phyloP scores from a whole-genome alignment of 768 basidiomycete genomes.

The Neoboletus brunneissimus region DNA sequence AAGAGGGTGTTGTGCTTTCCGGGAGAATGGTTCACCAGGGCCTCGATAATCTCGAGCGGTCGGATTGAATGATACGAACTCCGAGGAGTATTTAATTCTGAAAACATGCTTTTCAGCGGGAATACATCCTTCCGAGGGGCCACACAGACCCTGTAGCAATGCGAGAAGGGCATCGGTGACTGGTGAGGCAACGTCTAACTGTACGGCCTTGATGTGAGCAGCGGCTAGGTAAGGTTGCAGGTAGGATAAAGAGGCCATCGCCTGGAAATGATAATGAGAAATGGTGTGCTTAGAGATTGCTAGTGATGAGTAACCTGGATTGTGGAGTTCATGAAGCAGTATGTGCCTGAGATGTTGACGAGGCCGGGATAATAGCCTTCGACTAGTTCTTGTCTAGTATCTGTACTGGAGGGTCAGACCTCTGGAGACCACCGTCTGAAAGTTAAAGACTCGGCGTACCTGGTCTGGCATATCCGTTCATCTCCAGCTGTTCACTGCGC shows the following conservation, averaged over 20 bases:
- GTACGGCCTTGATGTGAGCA: conserved; percentile 74
- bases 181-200: conserved; percentile 78
- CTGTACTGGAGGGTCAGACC: conserved; percentile 8
- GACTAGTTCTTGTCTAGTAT: conserved; percentile 21
- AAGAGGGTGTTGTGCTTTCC: conserved; percentile 65
- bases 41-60: conserved; percentile 68
- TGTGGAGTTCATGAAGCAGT: conserved; percentile 98
- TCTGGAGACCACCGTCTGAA: neutral
- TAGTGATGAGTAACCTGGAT: conserved; percentile 58
- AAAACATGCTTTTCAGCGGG: conserved; percentile 2
- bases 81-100: conserved; percentile 66
- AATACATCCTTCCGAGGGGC: neutral
- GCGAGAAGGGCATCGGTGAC: conserved; percentile 79
- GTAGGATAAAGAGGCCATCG: conserved; percentile 82
- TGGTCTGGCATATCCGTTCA: conserved; percentile 35
- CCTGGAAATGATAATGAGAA: conserved; percentile 45
- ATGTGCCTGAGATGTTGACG: conserved; percentile 93
- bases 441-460: conserved; percentile 22
- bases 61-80: conserved; percentile 60
- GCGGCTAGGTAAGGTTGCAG: conserved; percentile 77
- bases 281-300: neutral
- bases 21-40: conserved; percentile 54
- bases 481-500: conserved; percentile 54
- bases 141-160: conserved; percentile 59
- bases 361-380: conserved; percentile 79